Evolutionary conservation across 169 alveolate genomes (phyloP).

Genomic region (Neospora caninum): DNA sequence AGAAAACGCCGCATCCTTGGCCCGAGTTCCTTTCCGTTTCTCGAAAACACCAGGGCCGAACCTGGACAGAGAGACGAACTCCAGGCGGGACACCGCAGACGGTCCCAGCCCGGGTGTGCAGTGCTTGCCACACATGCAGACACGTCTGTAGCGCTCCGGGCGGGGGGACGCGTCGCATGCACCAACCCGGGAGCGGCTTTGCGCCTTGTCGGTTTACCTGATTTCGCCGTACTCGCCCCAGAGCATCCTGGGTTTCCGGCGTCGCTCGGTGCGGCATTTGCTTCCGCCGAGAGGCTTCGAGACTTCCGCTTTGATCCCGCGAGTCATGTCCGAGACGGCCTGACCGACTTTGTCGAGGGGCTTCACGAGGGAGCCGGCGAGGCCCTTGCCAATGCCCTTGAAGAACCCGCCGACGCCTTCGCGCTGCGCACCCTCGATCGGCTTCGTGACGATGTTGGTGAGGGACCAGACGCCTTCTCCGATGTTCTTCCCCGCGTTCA

Average conservation of each 20-base stretch:
- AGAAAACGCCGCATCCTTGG: too few relatives aligned
- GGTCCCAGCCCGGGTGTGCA: too few relatives aligned
- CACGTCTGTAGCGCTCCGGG: too few relatives aligned
- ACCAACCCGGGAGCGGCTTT: too few relatives aligned
- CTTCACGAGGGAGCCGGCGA: constrained; percentile 91
- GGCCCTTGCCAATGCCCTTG: constrained; percentile 90
- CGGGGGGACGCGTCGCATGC: too few relatives aligned
- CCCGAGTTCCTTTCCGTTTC: too few relatives aligned
- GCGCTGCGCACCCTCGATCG: constrained; percentile 91
- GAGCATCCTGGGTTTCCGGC: constrained; percentile 89
- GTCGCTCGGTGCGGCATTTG: constrained; percentile 77
- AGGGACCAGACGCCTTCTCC: constrained; percentile 90
- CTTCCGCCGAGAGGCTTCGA: constrained; percentile 79
- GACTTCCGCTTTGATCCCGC: constrained; percentile 88
- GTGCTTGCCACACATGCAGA: too few relatives aligned
- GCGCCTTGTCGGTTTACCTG: not conserved
- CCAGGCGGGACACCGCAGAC: too few relatives aligned
- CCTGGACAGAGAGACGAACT: too few relatives aligned
- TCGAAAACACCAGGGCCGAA: too few relatives aligned
- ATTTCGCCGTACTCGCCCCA: constrained; percentile 87
- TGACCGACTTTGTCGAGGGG: constrained; percentile 92
- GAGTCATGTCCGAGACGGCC: constrained; percentile 88
- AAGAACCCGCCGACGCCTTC: constrained; percentile 90
- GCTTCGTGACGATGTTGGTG: constrained; percentile 89
- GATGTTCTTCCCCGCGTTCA: constrained; percentile 85